phyloP scores from a whole-genome alignment of 163 green algal species.

The Scenedesmus sp. region DNA sequence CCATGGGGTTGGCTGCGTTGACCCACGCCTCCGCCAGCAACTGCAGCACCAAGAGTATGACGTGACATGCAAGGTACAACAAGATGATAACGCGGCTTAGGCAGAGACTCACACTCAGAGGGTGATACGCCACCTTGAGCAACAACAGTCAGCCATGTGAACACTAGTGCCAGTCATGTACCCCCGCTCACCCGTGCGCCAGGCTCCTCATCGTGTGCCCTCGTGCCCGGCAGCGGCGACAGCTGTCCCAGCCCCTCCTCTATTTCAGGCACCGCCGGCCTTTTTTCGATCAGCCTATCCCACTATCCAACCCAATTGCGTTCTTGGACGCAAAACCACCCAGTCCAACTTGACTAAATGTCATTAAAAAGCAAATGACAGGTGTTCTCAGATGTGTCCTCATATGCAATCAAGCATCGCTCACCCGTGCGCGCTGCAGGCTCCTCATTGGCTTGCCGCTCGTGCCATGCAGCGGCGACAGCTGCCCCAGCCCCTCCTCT shows the following conservation, averaged over 20 bases:
- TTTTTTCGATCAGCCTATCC: background rate
- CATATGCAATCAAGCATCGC: background rate
- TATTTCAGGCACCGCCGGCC: slow-evolving; percentile 18
- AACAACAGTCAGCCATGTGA: too few species aligned
- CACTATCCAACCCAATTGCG: background rate
- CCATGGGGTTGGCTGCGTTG: background rate
- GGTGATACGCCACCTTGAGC: too few species aligned
- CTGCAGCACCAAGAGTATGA: background rate
- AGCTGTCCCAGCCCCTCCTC: slow-evolving; percentile 27
- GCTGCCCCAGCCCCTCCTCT: slow-evolving; percentile 25
- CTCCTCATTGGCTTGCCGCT: background rate
- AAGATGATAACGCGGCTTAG: too few species aligned
- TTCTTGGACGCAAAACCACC: background rate
- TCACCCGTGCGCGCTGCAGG: slow-evolving; percentile 34
- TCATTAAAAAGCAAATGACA: background rate
- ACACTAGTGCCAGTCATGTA: too few species aligned
- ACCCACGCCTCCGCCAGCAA: slow-evolving; percentile 20
- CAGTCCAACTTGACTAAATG: background rate
- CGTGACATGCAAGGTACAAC: too few species aligned
- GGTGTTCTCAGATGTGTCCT: too few species aligned
- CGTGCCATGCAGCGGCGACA: slow-evolving; percentile 19
- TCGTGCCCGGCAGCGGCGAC: slow-evolving; percentile 25
- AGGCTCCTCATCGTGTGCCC: slow-evolving; percentile 1
- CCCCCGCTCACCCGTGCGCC: slow-evolving; percentile 13
- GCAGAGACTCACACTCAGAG: too few species aligned